Base-by-base conservation (phyloP, 108 stramenopile genomes). In the Fragilaria radians region DNA sequence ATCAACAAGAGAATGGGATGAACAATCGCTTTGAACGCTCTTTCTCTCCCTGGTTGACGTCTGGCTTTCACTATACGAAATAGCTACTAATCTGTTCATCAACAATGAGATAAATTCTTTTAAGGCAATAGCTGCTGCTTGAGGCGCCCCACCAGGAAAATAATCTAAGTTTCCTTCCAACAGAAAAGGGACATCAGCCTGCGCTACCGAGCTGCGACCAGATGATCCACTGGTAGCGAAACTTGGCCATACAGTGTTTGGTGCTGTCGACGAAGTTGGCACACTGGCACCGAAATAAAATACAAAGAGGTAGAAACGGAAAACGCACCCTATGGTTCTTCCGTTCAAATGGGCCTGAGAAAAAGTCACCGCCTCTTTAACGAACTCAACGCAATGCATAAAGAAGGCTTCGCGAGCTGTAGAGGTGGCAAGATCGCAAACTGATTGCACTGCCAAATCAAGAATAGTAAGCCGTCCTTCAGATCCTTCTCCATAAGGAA, bases 251-350 rank as follows among this genome's bases (percentile, higher is more conserved):
- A 22, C 26, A 26, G 52, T 1, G 14, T 42, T 42, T 11, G 26
- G 34, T 0, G 66, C 63, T 46, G n/a, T 56, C 4, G 54, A 48
- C 28, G 30, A 61, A 18, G 80, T 70, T 1, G 80, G 81, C 30
- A 77, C 57, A 56, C 80, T 88, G n/a, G 80, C 80, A 14, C 85
- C 89, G 70, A 85, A 95, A 42, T 83, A 85, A 36, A 85, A 92
- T 22, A 89, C 87, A 70, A 89, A 92, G 1, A 87, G 64, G 63
- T 85, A 85, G 55, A 89, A 87, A 21, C 91, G 57, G 18, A 89
- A 50, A 0, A 92, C 80, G 61, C 76, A 89, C 21, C 91, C 91
- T 27, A 87, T 64, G 7, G 87, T 92, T 55, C 85, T 65, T 30
- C 81, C 76, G 57, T 77, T 86, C 19, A 93, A 48, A 59, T 83